Evolutionary conservation across 495 filamentous ascomycete species (phyloP).

Genomic region (Geoglossum glabrum): DNA sequence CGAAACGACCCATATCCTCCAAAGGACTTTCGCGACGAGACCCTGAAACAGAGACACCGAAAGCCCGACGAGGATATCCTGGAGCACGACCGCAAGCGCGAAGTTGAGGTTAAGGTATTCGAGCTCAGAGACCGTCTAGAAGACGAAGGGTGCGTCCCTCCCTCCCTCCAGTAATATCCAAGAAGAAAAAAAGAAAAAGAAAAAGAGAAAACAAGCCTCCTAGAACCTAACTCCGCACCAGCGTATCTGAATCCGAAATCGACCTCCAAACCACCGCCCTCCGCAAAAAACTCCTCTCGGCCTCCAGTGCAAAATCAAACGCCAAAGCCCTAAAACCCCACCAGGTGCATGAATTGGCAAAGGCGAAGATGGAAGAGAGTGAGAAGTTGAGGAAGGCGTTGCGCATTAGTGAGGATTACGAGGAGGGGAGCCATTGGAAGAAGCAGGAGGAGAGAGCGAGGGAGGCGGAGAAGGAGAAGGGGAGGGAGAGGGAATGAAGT

Average conservation of each 20-base stretch:
- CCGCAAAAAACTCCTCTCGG: conserved; percentile 36
- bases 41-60: conserved; percentile 47
- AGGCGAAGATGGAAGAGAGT: conserved; percentile 91
- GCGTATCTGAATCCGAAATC: conserved; percentile 63
- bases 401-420: conserved; percentile 72
- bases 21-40: conserved; percentile 34
- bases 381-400: conserved; percentile 74
- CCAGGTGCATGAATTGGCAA: conserved; percentile 89
- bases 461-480: conserved; percentile 13
- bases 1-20: conserved; percentile 44
- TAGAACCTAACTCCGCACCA: conserved; percentile 10
- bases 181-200: no score
- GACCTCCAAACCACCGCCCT: conserved; percentile 43
- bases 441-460: conserved; percentile 49
- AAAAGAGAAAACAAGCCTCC: no score
- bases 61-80: conserved; percentile 81
- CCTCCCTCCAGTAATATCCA: not conserved
- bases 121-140: conserved; percentile 77
- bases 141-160: conserved; percentile 47
- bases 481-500: not conserved
- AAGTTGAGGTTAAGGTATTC: conserved; percentile 80
- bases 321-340: conserved; percentile 54
- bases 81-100: conserved; percentile 75
- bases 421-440: conserved; percentile 63
- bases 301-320: conserved; percentile 15